Base-by-base conservation (phyloP, 2,329 filamentous ascomycete species). In the Pseudophaeomoniella oleicola region DNA sequence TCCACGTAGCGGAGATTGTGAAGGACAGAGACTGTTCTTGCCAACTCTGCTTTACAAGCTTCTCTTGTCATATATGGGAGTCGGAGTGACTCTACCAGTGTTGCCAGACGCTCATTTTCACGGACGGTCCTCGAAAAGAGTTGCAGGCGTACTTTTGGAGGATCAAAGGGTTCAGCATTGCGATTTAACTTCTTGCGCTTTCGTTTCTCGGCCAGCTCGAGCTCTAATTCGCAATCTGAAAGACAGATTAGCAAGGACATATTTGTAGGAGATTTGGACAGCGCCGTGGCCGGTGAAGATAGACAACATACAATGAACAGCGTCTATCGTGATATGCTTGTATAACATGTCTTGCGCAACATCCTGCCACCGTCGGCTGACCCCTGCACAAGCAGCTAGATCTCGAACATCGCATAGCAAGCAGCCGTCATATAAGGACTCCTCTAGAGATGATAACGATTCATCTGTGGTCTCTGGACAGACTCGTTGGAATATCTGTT, bases 11-110 rank as follows among this genome's bases (percentile, higher is more conserved):
- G 79, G 32, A 96, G 65, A 50, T 88, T 86, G 18, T 85, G 83
- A 31, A 88, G 69, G 16, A 87, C 81, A 27, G 85, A 84, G 34
- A 94, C 80, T 16, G 82, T 84, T 35, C 86, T 76, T 6, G 88
- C 87, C 34, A 94, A 71, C 44, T 88, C 82, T 37, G 81, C 72
- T 54, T 90, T 85, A 54, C 73, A 81, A 1, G 82, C 82, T 62
- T 94, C 85, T 39, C 88, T 77, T 37, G 88, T 79, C 88, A 94
- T 94, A 58, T 94, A 94, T 4, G 88, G 85, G 40, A 85, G 77
- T 64, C 94, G 93, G 50, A 96, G 67, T 48, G 79, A 86, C 50
- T 78, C 63, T 4, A 94, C 83, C 30, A 75, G 64, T 38, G 71
- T 64, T 19, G 79, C 85, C 32, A 93, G 56, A 34, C 62, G 74